Conservation (phyloP, 371 early-diverging fungal genomes). For the Phascolomyces articulosus region DNA sequence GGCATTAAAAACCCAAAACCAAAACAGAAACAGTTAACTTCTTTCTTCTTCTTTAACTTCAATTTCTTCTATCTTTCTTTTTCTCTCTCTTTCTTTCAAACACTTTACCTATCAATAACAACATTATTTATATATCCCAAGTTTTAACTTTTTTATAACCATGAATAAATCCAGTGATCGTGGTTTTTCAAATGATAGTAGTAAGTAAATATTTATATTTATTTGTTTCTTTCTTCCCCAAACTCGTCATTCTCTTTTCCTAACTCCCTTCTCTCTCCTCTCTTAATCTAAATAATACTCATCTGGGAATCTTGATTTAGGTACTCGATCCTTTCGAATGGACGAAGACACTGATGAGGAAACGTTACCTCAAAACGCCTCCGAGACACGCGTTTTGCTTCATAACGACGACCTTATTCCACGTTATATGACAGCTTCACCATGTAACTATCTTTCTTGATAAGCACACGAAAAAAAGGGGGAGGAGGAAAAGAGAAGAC, state of each 20-base stretch:
- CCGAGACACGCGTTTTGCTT: slow-evolving; percentile 18
- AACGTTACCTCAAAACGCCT: slow-evolving; percentile 19
- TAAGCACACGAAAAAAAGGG: background rate
- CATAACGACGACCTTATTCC: slow-evolving; percentile 19
- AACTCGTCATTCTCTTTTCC: background rate
- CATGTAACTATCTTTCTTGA: slow-evolving; percentile 7
- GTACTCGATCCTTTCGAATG: slow-evolving; percentile 22
- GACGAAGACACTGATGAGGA: slow-evolving; percentile 24
- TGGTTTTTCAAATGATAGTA: slow-evolving; percentile 6
- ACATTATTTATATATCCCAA: no score
- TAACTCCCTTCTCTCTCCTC: background rate
- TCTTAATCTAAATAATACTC: no score
- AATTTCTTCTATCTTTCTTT: background rate
- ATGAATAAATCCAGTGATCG: slow-evolving; percentile 7
- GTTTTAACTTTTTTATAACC: background rate
- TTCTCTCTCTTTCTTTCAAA: background rate
- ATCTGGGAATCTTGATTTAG: slow-evolving; percentile 8
- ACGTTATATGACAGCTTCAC: slow-evolving; percentile 26
- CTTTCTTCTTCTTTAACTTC: background rate
- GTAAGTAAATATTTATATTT: no score
- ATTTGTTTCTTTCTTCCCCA: no score
- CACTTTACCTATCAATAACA: background rate
- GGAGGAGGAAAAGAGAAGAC: background rate
- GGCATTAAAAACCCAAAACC: no score
- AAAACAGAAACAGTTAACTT: no score